These are phyloP conservation scores for Saccharomycopsis sp. DNA, from an alignment of 805 yeast species.

Conservation along the genomic window DNA sequence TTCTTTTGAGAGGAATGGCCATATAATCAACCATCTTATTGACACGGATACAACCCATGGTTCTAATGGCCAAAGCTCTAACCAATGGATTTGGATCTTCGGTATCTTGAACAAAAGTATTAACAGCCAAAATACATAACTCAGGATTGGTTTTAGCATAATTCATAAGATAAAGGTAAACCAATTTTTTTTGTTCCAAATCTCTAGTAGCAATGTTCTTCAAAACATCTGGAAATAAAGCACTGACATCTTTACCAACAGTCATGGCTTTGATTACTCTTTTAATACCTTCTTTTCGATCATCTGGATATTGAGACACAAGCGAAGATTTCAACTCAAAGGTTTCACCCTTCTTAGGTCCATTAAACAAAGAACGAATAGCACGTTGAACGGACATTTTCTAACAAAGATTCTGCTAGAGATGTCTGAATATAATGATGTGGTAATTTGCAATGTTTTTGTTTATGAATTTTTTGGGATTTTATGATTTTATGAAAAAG, in stretches of 20 bases:
- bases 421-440: too few relatives aligned
- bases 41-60: constrained; percentile 97
- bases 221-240: constrained; percentile 89
- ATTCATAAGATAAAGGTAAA: constrained; percentile 89
- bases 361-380: constrained; percentile 44
- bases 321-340: constrained; percentile 82
- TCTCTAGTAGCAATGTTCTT: constrained; percentile 97
- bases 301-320: constrained; percentile 90
- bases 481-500: too few relatives aligned
- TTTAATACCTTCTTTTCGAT: constrained; percentile 93
- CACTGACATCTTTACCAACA: constrained; percentile 90
- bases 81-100: constrained; percentile 96
- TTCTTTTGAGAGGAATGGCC: constrained; percentile 78
- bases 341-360: constrained; percentile 63
- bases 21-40: constrained; percentile 92
- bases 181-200: constrained; percentile 91
- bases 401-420: too few relatives aligned
- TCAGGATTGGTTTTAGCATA: constrained; percentile 97
- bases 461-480: too few relatives aligned
- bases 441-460: too few relatives aligned
- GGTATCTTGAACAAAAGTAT: constrained; percentile 89
- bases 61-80: constrained; percentile 90
- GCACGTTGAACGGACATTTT: constrained; percentile 36
- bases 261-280: constrained; percentile 98
- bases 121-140: constrained; percentile 88